These are phyloP conservation scores for Pichia phayaonensis DNA, from an alignment of 805 yeast species.

Conservation along the genomic window DNA sequence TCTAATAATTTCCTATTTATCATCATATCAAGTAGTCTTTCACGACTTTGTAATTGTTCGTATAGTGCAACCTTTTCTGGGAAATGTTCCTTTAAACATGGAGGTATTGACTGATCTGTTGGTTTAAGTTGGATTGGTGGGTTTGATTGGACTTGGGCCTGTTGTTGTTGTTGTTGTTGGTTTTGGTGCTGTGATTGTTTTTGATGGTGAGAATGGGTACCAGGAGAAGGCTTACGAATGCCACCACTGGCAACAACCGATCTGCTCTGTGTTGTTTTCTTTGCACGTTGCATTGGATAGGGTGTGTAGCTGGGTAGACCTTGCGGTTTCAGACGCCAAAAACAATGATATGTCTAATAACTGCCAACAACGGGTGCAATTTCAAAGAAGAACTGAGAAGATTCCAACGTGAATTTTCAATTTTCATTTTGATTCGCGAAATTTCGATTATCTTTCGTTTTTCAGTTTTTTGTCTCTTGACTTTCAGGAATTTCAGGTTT, in stretches of 20 bases:
- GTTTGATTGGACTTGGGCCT: constrained; percentile 13
- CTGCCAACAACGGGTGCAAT: background rate
- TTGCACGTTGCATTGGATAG: background rate
- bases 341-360: no score
- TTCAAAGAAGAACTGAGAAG: background rate
- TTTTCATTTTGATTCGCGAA: background rate
- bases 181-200: background rate
- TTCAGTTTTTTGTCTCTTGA: background rate
- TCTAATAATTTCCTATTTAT: constrained; percentile 80
- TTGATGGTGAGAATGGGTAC: background rate
- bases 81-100: constrained; percentile 23
- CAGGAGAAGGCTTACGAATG: background rate
- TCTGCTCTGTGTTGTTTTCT: background rate
- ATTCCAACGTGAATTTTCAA: background rate
- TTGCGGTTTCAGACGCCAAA: background rate
- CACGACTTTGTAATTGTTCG: constrained; percentile 71
- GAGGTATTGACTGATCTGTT: constrained; percentile 29
- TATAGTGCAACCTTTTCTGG: constrained; percentile 55
- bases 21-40: constrained; percentile 69
- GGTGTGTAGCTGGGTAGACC: background rate
- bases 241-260: background rate
- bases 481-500: background rate
- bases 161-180: background rate
- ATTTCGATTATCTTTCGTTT: background rate
- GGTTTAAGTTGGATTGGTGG: constrained; percentile 28